Percentiles rank a stretch among this genome's conserved stretches.
These are phyloP conservation scores for Serendipita sp. DNA, from an alignment of 768 basidiomycete species.

Conservation along the genomic window DNA sequence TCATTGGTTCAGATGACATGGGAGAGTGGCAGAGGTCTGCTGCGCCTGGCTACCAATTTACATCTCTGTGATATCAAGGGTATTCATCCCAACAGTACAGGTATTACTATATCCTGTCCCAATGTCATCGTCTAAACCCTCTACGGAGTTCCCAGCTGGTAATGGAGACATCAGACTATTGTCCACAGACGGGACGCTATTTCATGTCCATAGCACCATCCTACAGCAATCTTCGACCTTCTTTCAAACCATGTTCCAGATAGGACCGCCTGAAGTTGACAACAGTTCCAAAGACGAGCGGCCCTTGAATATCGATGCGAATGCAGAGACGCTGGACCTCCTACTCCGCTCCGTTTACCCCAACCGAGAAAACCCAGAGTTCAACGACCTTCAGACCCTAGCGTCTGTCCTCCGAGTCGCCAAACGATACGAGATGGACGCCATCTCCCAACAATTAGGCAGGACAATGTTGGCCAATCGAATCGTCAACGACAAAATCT, in stretches of 20 bases:
- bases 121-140: neutral
- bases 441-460: neutral
- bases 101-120: too few species aligned
- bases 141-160: neutral
- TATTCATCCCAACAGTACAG: too few species aligned
- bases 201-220: neutral
- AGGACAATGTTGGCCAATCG: neutral
- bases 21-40: too few species aligned
- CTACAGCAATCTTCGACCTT: neutral
- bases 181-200: neutral
- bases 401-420: neutral
- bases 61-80: too few species aligned
- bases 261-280: neutral
- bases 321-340: neutral
- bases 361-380: neutral
- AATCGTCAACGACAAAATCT: neutral
- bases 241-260: conserved; percentile 2
- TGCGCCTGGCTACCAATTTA: too few species aligned
- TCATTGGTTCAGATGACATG: too few species aligned
- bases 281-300: neutral
- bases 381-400: neutral
- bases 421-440: neutral
- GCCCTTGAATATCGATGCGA: neutral
- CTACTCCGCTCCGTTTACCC: neutral
- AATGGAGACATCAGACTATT: neutral